A percentile compares a stretch with the other conserved stretches of the same genome.
phyloP scores from a whole-genome alignment of 345 rosid genomes.

The Corchorus olitorius region DNA sequence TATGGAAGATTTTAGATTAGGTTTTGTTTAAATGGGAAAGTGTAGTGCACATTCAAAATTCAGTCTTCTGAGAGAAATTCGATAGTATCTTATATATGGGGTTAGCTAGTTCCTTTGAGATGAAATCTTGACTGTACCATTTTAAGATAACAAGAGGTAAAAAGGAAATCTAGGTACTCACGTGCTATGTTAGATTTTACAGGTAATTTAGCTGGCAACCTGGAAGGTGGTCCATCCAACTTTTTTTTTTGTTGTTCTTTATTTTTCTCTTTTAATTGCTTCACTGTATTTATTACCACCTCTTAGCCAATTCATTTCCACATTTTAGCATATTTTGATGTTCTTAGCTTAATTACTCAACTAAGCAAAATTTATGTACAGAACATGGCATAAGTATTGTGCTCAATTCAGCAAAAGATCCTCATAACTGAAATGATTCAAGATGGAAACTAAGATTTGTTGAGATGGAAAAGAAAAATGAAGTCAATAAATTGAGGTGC shows the following conservation, averaged over 20 bases:
- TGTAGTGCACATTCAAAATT: background rate
- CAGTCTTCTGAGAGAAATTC: background rate
- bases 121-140: background rate
- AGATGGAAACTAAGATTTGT: background rate
- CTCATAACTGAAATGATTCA: background rate
- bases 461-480: background rate
- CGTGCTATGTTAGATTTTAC: background rate
- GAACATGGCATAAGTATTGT: background rate
- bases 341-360: slow-evolving; percentile 10
- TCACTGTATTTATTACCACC: background rate
- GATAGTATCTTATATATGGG: background rate
- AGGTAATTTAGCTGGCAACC: slow-evolving; percentile 5
- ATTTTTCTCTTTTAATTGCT: background rate
- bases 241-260: background rate
- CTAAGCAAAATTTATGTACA: background rate
- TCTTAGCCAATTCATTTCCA: background rate
- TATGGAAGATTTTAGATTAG: background rate
- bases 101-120: slow-evolving; percentile 1
- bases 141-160: background rate
- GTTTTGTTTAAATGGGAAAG: background rate
- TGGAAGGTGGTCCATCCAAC: background rate
- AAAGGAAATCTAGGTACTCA: background rate
- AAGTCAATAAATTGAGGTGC: background rate
- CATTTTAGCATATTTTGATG: background rate
- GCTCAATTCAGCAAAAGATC: background rate